phyloP scores from a whole-genome alignment of 139 green algal genomes.

The Chlorella sp. region DNA sequence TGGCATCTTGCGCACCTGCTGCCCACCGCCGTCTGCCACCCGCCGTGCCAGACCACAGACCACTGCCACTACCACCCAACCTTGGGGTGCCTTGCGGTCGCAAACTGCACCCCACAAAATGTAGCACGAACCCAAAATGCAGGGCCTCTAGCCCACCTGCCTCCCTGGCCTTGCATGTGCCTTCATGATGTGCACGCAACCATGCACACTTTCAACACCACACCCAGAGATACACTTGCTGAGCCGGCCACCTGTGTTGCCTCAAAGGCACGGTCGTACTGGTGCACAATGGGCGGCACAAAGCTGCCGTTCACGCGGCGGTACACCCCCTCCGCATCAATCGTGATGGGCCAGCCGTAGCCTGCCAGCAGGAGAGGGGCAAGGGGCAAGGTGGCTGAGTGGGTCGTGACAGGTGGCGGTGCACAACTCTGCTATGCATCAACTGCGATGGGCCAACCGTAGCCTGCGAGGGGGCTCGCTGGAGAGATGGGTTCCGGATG shows the following conservation, averaged over 20 bases:
- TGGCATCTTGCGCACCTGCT: too few species aligned
- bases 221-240: neutral
- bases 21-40: too few species aligned
- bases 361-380: neutral
- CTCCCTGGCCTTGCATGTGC: too few species aligned
- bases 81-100: too few species aligned
- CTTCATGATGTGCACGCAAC: too few species aligned
- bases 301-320: conserved; percentile 1
- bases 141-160: too few species aligned
- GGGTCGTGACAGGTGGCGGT: neutral
- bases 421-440: neutral
- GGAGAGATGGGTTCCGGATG: too few species aligned
- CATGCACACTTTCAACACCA: neutral
- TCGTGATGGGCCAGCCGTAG: conserved; percentile 20
- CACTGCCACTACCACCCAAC: too few species aligned
- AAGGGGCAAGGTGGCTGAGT: neutral
- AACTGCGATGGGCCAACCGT: conserved; percentile 18
- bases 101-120: too few species aligned
- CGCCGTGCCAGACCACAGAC: too few species aligned
- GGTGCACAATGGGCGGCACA: conserved; percentile 16
- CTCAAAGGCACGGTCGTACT: conserved; percentile 15
- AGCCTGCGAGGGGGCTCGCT: conserved; percentile 13
- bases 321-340: neutral
- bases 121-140: too few species aligned
- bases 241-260: neutral